Percentiles rank a stretch among this genome's conserved stretches.
These are phyloP conservation scores for Wickerhamiella occidentalis DNA, from an alignment of 805 yeast species.

Conservation along the genomic window DNA sequence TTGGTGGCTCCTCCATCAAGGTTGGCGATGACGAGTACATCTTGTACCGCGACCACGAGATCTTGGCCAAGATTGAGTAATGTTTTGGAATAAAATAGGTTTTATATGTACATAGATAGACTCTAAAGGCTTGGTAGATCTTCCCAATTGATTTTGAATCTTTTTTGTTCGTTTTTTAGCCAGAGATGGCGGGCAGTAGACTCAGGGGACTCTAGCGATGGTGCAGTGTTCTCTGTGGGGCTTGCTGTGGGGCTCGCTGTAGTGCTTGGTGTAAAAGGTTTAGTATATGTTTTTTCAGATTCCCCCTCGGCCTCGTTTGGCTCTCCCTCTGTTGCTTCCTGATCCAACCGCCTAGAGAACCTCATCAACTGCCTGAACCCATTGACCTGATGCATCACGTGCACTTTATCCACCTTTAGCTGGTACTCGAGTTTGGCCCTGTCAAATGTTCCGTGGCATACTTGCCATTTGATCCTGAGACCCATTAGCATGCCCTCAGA, in stretches of 20 bases:
- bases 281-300: no score
- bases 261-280: no score
- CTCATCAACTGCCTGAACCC: slow-evolving; percentile 15
- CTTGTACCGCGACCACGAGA: slow-evolving; percentile 86
- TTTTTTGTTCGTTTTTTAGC: background rate
- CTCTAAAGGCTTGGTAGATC: background rate
- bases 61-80: slow-evolving; percentile 78
- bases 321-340: slow-evolving; percentile 1
- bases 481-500: slow-evolving; percentile 15
- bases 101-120: background rate
- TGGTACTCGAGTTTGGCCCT: slow-evolving; percentile 18
- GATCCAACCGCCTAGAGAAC: background rate
- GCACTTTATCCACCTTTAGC: slow-evolving; percentile 9
- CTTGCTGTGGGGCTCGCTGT: no score
- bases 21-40: slow-evolving; percentile 63
- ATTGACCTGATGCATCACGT: slow-evolving; percentile 14
- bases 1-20: slow-evolving; percentile 84
- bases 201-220: no score
- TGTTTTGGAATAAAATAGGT: background rate
- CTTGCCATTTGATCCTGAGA: slow-evolving; percentile 20
- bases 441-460: slow-evolving; percentile 15
- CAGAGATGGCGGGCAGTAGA: background rate
- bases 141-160: background rate
- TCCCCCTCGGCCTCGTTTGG: background rate
- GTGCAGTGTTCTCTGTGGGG: no score